Percentiles rank a stretch among this genome's conserved stretches.
Evolutionary conservation across 2,329 filamentous ascomycete genomes (phyloP).

Genomic region (Aspergillus fumigatiaffinis): DNA sequence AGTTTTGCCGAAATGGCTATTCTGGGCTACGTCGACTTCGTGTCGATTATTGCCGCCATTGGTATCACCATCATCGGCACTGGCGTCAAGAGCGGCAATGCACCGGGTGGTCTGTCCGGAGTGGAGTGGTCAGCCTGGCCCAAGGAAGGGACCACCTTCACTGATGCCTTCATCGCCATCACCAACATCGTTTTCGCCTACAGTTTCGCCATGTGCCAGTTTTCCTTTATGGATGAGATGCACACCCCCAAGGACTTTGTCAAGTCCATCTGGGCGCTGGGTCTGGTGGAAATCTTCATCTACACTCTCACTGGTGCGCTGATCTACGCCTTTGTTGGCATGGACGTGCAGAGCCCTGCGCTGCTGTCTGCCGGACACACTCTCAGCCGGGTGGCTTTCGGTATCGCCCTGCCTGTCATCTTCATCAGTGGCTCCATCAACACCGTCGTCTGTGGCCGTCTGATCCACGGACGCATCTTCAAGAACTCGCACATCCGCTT

Average conservation of each 20-base stretch:
- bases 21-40: constrained; percentile 37
- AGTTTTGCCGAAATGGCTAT: constrained; percentile 37
- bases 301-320: constrained; percentile 22
- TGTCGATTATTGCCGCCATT: constrained; percentile 32
- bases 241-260: constrained; percentile 22
- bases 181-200: constrained; percentile 40
- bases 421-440: constrained; percentile 38
- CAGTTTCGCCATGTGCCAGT: constrained; percentile 38
- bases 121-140: constrained; percentile 31
- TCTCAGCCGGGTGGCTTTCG: constrained; percentile 30
- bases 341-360: constrained; percentile 30
- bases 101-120: constrained; percentile 19
- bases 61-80: constrained; percentile 35
- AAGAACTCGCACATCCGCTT: constrained; percentile 33
- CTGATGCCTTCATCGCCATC: constrained; percentile 31
- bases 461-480: constrained; percentile 33
- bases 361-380: constrained; percentile 24
- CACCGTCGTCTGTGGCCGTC: constrained; percentile 30
- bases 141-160: constrained; percentile 27
- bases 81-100: constrained; percentile 23
- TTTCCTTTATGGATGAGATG: constrained; percentile 26
- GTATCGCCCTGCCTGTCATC: constrained; percentile 32
- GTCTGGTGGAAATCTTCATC: constrained; percentile 19
- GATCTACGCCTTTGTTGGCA: constrained; percentile 33
- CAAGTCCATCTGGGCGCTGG: constrained; percentile 23